Evolutionary conservation across 306 rosid genomes (phyloP).

Genomic region (Sicyos edulis): DNA sequence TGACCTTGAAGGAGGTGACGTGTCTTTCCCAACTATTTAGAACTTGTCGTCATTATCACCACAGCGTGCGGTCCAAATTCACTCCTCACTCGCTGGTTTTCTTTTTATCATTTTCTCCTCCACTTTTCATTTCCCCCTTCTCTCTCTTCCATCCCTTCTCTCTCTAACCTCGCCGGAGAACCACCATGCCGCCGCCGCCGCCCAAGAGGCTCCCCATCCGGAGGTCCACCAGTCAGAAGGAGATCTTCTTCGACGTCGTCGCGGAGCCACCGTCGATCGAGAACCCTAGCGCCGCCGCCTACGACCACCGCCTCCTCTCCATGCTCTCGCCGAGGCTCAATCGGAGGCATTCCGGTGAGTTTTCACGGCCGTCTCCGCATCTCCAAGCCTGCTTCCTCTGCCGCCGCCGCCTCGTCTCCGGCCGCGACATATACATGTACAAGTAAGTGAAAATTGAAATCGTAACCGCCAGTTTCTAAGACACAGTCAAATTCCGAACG

Average conservation of each 20-base stretch:
- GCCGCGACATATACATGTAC: conserved; percentile 26
- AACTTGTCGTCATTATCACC: conserved; percentile 19
- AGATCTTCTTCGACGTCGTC: conserved; percentile 64
- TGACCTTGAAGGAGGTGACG: conserved; percentile 13
- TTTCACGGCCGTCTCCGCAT: conserved; percentile 11
- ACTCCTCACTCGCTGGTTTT: conserved; percentile 48
- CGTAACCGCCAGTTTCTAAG: background rate
- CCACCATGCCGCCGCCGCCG: conserved; percentile 47
- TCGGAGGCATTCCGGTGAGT: conserved; percentile 19
- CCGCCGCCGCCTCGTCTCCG: conserved; percentile 19
- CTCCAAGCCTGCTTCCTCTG: conserved; percentile 19
- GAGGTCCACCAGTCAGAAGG: conserved; percentile 70
- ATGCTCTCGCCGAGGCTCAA: conserved; percentile 17
- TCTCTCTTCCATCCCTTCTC: background rate
- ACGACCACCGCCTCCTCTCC: conserved; percentile 8
- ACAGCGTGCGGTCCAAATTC: conserved; percentile 43
- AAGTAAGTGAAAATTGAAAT: conserved; percentile 10
- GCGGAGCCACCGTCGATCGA: conserved; percentile 16
- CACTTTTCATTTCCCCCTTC: background rate
- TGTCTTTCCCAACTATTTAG: background rate
- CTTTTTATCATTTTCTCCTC: conserved; percentile 37
- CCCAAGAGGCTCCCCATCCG: conserved; percentile 59
- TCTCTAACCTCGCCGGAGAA: conserved; percentile 14
- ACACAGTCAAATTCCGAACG: background rate
- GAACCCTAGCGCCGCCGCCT: conserved; percentile 16